Percentiles rank a stretch among this genome's conserved stretches.
Conservation (phyloP, 2,329 filamentous ascomycete genomes). For the Epichloe glyceriae region DNA sequence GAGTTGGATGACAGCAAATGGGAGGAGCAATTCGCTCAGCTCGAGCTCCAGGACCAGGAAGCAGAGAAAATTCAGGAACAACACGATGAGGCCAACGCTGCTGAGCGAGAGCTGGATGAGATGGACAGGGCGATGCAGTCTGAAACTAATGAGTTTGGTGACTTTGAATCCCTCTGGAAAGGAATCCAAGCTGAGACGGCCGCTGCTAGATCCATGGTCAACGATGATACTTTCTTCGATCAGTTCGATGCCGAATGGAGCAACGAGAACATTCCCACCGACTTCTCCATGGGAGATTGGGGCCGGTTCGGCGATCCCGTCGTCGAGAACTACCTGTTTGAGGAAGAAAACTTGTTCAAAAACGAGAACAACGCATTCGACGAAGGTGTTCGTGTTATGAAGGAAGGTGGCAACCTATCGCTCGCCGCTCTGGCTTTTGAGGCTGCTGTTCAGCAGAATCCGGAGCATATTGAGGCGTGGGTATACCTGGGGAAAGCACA, state of each 20-base stretch:
- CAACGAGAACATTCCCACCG: constrained; percentile 40
- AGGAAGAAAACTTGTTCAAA: constrained; percentile 83
- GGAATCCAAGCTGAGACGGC: constrained; percentile 68
- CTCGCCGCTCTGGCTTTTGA: constrained; percentile 91
- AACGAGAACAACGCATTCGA: constrained; percentile 75
- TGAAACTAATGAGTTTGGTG: constrained; percentile 64
- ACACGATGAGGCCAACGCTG: constrained; percentile 51
- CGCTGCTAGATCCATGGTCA: constrained; percentile 57
- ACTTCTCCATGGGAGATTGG: constrained; percentile 54
- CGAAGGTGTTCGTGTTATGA: constrained; percentile 86
- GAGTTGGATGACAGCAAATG: constrained; percentile 89
- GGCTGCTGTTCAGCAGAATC: constrained; percentile 82
- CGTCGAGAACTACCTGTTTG: constrained; percentile 85
- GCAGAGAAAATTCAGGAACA: constrained; percentile 32
- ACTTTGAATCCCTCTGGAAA: constrained; percentile 84
- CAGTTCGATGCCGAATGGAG: constrained; percentile 70
- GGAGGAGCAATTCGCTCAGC: constrained; percentile 91
- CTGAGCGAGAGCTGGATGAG: constrained; percentile 77
- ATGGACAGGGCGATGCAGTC: constrained; percentile 59
- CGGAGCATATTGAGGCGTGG: constrained; percentile 84
- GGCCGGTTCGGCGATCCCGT: constrained; percentile 58
- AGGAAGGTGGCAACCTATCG: constrained; percentile 85
- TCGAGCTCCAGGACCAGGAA: constrained; percentile 53
- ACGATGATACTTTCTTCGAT: constrained; percentile 48
- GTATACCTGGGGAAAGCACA: constrained; percentile 82